Evolutionary conservation across 2,329 filamentous ascomycete species (phyloP), one percentile per base, ranked within the genome.

Genomic region (Periconia sp.): DNA sequence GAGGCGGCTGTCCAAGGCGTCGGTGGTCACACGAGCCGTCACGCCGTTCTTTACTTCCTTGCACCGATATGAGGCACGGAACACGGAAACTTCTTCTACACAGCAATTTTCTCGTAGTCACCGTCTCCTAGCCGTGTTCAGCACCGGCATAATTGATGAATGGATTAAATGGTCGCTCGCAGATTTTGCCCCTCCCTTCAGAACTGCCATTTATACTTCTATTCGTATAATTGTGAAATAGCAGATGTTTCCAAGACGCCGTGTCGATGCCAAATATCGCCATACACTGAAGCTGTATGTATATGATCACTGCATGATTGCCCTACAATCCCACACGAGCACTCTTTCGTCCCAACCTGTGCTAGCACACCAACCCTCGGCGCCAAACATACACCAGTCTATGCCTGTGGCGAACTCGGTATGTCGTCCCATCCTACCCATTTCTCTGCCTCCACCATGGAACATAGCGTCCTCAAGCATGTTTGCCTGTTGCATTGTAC

Each of bases 321-420:
- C 78, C 57, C 84, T 85, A 26, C 92, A 88, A 75, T 99, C 94
- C 92, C 92, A 99, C 5, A 99, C 82, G 59, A 95, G 76, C 9
- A 99, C 80, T 57, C 85, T 81, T 74, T 96, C 91, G 62, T 99
- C 94, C 94, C 94, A 99, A 1, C 90, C 92, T 2, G 88, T 89
- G 50, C 89, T 95, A 2, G 94, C 92, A 56, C 92, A 92, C 94
- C 94, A 99, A 4, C 94, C 94, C 52, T 95, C 92, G 17, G 84
- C 87, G 4, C 94, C 94, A 70, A 99, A 99, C 31, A 99, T 72
- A 72, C 94, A 99, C 94, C 95, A 99, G 69, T 99, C 94, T 1
- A 97, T 88, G 6, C 94, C 94, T 3, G 91, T 96, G 8, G 88
- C 91, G 61, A 99, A 99, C 73, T 99, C 94, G 1, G 92, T 96